Conservation (phyloP, 2,329 filamentous ascomycete species). For the Fusarium sambucinum region DNA sequence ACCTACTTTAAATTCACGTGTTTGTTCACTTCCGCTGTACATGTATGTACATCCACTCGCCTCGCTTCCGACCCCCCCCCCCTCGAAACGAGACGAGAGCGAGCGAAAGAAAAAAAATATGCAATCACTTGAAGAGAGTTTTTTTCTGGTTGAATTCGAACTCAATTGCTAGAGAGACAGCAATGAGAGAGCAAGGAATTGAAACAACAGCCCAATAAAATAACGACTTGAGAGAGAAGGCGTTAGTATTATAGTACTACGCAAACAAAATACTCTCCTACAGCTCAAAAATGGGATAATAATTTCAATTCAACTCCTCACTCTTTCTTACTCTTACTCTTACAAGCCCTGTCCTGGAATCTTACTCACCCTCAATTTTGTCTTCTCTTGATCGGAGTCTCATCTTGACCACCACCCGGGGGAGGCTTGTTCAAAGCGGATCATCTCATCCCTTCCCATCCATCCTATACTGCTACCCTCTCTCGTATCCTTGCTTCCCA, state of each 20-base stretch:
- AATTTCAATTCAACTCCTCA: not conserved
- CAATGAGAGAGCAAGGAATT: conserved; percentile 1
- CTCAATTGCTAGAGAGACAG: conserved; percentile 4
- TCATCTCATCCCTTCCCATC: conserved; percentile 24
- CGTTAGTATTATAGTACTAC: not conserved
- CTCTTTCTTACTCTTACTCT: not conserved
- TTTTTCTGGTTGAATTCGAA: not conserved
- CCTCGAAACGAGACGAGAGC: conserved; percentile 4
- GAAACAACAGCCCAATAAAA: conserved; percentile 11
- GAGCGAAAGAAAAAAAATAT: not conserved
- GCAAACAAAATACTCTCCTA: not conserved
- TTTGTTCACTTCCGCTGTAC: conserved; percentile 18
- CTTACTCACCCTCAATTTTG: conserved; percentile 27
- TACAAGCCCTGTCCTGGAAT: conserved; percentile 21
- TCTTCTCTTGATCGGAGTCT: conserved; percentile 36
- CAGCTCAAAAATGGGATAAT: not conserved
- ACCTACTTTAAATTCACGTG: not conserved
- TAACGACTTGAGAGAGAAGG: not conserved
- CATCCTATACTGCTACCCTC: conserved; percentile 7
- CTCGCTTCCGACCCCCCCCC: conserved; percentile 21
- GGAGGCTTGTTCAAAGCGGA: conserved; percentile 36
- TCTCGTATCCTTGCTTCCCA: conserved; percentile 27
- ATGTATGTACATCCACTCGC: conserved; percentile 23
- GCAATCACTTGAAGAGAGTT: not conserved
- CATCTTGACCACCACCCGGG: conserved; percentile 28